phyloP scores from a whole-genome alignment of 1,284 basidiomycete species.

The Sanghuangporus sanghuang region DNA sequence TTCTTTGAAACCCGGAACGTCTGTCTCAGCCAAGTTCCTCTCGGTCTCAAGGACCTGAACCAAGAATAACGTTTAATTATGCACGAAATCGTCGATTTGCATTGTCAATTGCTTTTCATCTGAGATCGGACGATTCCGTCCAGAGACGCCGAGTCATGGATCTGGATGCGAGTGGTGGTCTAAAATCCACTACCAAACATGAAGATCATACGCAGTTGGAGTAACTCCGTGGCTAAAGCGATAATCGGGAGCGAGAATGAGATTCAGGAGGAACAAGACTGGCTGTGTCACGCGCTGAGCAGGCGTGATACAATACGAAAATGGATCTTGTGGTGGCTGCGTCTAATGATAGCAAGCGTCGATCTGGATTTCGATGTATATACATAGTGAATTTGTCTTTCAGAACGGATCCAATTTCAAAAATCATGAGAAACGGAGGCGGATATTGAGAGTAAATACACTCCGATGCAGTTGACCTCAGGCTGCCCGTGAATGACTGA shows the following conservation, averaged over 20 bases:
- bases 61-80: no score
- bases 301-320: neutral
- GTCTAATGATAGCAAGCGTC: neutral
- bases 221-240: neutral
- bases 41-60: no score
- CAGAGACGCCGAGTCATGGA: neutral
- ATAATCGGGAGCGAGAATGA: conserved; percentile 2
- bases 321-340: neutral
- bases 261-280: neutral
- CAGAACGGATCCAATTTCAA: neutral
- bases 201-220: neutral
- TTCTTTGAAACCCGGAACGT: no score
- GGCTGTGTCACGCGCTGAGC: neutral
- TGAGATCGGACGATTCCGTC: neutral
- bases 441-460: conserved; percentile 1
- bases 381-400: neutral
- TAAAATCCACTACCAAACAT: neutral
- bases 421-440: neutral
- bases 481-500: neutral
- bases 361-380: neutral
- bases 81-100: neutral
- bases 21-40: no score
- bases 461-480: neutral
- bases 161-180: neutral
- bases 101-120: neutral